A percentile compares a stretch with the other conserved stretches of the same genome.
Conservation (phyloP, 1,139 yeast species). For the Suhomyces maxii region DNA sequence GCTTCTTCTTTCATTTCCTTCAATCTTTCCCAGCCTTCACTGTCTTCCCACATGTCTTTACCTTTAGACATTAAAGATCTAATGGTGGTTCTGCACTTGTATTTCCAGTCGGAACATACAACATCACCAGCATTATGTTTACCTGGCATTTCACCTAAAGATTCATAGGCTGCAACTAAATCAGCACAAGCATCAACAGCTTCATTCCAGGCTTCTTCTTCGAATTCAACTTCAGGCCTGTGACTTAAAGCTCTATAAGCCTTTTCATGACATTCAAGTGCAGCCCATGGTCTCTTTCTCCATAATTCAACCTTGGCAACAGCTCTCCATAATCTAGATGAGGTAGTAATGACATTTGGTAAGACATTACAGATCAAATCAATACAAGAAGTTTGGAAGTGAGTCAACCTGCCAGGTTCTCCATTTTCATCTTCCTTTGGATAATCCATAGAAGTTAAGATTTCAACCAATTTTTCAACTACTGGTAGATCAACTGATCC, state of each 20-base stretch:
- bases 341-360: conserved; percentile 68
- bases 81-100: conserved; percentile 72
- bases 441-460: conserved; percentile 55
- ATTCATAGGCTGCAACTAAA: conserved; percentile 82
- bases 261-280: conserved; percentile 82
- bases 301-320: conserved; percentile 84
- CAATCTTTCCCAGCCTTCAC: conserved; percentile 73
- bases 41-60: conserved; percentile 73
- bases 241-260: conserved; percentile 76
- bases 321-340: conserved; percentile 78
- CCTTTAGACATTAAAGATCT: conserved; percentile 82
- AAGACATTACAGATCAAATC: conserved; percentile 67
- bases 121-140: conserved; percentile 79
- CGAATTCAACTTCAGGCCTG: conserved; percentile 62
- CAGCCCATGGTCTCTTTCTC: conserved; percentile 85
- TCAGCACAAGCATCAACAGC: conserved; percentile 82
- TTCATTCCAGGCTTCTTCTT: conserved; percentile 68
- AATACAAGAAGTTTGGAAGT: conserved; percentile 66
- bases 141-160: conserved; percentile 84
- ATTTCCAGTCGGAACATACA: conserved; percentile 91
- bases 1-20: conserved; percentile 47
- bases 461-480: conserved; percentile 70
- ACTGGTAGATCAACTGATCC: conserved; percentile 72
- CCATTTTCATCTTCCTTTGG: conserved; percentile 37
- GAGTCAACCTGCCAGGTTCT: conserved; percentile 41